A percentile compares a stretch with the other conserved stretches of the same genome.
Evolutionary conservation across 768 basidiomycete species (phyloP).

Genomic region (Psilocybe tampanensis): DNA sequence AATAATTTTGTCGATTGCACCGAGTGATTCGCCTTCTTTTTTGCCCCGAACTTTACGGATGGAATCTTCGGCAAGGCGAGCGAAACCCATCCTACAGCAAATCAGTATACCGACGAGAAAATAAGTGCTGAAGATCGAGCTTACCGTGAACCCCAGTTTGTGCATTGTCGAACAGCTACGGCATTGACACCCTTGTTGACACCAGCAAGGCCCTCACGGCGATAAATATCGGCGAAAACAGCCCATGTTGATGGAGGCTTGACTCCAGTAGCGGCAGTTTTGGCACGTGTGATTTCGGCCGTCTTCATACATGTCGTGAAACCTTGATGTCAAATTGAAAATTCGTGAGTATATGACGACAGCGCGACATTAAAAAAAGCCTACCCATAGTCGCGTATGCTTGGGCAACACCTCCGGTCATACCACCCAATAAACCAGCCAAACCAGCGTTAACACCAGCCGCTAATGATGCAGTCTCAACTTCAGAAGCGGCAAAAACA

Average conservation of each 20-base stretch:
- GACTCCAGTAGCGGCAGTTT: conserved; percentile 81
- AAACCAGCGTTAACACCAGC: conserved; percentile 79
- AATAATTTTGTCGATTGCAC: conserved; percentile 83
- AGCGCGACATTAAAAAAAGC: conserved; percentile 30
- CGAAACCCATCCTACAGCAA: conserved; percentile 84
- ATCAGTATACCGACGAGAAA: neutral
- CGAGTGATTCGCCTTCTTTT: conserved; percentile 70
- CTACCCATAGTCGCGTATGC: conserved; percentile 99
- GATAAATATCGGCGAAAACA: conserved; percentile 93
- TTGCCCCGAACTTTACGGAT: conserved; percentile 84
- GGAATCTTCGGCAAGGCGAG: conserved; percentile 82
- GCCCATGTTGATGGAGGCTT: conserved; percentile 93
- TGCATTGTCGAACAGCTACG: conserved; percentile 89
- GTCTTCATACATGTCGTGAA: conserved; percentile 99
- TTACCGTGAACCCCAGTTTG: conserved; percentile 91
- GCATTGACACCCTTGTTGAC: conserved; percentile 99
- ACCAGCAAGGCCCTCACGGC: conserved; percentile 89
- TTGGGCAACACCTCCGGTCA: conserved; percentile 96
- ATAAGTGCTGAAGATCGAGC: conserved; percentile 20
- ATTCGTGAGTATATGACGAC: neutral
- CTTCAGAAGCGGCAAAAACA: conserved; percentile 94
- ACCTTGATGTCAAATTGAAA: conserved; percentile 47
- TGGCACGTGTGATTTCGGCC: conserved; percentile 94
- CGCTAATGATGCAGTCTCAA: conserved; percentile 67
- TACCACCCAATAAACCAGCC: conserved; percentile 92